Evolutionary conservation across 306 rosid species (phyloP), one percentile per base, ranked within the genome.

Genomic region (Prunus fruticosa): DNA sequence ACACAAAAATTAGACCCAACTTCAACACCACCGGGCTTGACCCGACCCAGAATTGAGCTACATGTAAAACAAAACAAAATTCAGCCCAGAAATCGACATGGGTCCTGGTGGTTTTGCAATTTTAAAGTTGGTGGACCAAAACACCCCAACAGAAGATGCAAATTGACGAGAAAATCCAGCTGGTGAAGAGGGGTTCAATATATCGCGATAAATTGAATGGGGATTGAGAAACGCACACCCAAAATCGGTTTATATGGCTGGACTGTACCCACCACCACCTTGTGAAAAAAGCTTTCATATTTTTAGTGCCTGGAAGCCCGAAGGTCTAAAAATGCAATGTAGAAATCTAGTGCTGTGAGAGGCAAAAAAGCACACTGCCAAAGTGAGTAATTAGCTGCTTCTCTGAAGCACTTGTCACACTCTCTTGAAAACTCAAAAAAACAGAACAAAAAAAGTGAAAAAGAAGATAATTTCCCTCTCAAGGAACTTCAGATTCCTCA

Each of bases 401-500:
- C 18, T 14, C 97, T 82, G 80, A 83, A 81, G 60, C 79, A 78
- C 83, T 84, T 77, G 43, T 80, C 74, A 72, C 76, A 63, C 86
- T 67, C 79, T 75, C 74, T 77, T 46, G 9, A 67, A 63, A 27
- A 28, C 81, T 47, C 19, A 46, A 49, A 64, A 75, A 69, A 25
- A 64, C 45, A 8, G 74, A 67, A 23, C 18, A 8, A 0, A 15
- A 9, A 84, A 87, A 77, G 87, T 67, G 76, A 78, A 81, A 79
- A 85, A 78, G 84, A 67, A 58, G 53, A 75, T 66, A 18, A 72
- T 77, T 89, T 75, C 85, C 66, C 86, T 74, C 64, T 75, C 74
- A 94, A 92, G 97, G 75, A 91, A 90, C 85, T 82, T 56, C 38
- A 56, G 88, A 93, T 93, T 93, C 97, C 83, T 68, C 69, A 47